These are phyloP conservation scores for Fusarium marasasianum DNA, from an alignment of 2,329 filamentous ascomycete genomes.

Conservation along the genomic window DNA sequence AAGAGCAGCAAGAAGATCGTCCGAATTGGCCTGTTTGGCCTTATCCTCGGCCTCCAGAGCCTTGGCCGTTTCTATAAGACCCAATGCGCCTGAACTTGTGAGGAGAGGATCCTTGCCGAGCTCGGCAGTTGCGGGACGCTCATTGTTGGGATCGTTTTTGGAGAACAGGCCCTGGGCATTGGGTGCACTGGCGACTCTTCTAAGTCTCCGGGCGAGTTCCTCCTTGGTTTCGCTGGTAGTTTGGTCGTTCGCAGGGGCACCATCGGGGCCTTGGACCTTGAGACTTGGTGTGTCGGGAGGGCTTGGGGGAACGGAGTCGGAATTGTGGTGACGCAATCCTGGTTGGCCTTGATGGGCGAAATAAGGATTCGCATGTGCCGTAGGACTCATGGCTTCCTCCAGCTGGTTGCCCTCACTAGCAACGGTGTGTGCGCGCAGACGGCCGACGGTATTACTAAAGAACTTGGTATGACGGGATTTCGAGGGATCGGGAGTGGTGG, in stretches of 20 bases:
- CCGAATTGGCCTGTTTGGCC: conserved; percentile 53
- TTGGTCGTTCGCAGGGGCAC: conserved; percentile 67
- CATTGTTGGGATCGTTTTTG: conserved; percentile 62
- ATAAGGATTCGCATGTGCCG: conserved; percentile 94
- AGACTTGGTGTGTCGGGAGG: conserved; percentile 89
- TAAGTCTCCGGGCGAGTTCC: conserved; percentile 89
- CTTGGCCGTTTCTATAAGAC: conserved; percentile 49
- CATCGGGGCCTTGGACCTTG: conserved; percentile 75
- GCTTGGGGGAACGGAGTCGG: conserved; percentile 89
- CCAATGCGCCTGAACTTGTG: conserved; percentile 55
- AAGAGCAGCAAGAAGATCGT: conserved; percentile 68
- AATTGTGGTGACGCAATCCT: conserved; percentile 92
- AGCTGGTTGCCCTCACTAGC: conserved; percentile 92
- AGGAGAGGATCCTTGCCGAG: conserved; percentile 82
- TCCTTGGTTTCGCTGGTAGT: conserved; percentile 86
- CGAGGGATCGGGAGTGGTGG: conserved; percentile 35
- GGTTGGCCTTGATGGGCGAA: conserved; percentile 97
- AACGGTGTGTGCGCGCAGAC: conserved; percentile 88
- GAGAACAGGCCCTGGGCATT: conserved; percentile 94
- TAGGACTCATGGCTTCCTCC: conserved; percentile 90
- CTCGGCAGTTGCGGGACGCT: conserved; percentile 85
- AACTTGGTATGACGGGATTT: conserved; percentile 88
- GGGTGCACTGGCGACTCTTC: conserved; percentile 93
- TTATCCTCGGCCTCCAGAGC: conserved; percentile 37
- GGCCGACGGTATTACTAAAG: conserved; percentile 84